Base-by-base conservation (phyloP, 371 early-diverging fungal species). In the Apophysomyces sp. region DNA sequence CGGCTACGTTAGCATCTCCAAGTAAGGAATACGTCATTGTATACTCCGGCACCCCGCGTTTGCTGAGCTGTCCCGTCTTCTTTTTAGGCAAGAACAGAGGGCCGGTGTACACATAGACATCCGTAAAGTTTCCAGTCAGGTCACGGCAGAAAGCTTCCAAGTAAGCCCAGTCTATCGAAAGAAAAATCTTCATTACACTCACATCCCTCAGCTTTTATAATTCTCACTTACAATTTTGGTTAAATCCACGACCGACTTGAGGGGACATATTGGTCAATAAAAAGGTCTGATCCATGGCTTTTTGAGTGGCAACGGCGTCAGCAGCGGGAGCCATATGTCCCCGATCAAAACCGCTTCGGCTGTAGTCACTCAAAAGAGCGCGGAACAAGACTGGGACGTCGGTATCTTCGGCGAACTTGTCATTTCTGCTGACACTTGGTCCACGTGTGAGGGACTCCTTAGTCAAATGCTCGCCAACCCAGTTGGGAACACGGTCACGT, bases 251-350 rank as follows among this genome's bases (percentile, higher is more conserved):
- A 8, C 92, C 92, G 15, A 91, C 88, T 68, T 93, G 93, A 27
- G 93, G 93, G 12, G 86, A 78, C 60, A 92, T 91, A 67, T 93
- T 93, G 30, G 88, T 77, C 41, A 93, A 60, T 13, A 83, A 69
- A 55, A 92, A 92, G 0, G 92, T 93, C 51, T 92, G 86, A 57
- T 89, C 84, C 88, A 91, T 82, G 2, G 86, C 80, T n/a, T 64
- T 66, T 63, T 87, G 82, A 6, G 83, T 74, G 52, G 60, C 59
- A 60, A 87, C 84, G 58, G 86, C 87, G 58, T 93, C 91, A 0
- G 82, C 92, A 2, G 92, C 92, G 18, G 92, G 92, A 5, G 79
- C 91, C 87, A 87, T 83, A 61, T 93, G 93, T 40, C 92, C 92
- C 58, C 94, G 88, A 69, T 92, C 92, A 69, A 86, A 93, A 6